These are phyloP conservation scores for Chlorencoelia australis DNA, from an alignment of 2,329 filamentous ascomycete species.

Conservation along the genomic window DNA sequence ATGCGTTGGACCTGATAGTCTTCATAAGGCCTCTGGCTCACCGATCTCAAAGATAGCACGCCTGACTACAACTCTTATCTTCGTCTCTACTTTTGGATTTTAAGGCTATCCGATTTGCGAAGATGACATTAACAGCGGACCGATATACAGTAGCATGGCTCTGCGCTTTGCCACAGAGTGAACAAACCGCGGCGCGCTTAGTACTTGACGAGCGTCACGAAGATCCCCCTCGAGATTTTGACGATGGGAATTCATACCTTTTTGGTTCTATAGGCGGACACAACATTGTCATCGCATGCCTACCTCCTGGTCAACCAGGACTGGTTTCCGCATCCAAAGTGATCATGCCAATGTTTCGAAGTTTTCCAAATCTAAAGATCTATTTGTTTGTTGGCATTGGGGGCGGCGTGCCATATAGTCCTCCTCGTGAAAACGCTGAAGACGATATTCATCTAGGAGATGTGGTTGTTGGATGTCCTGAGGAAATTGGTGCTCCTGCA, in stretches of 20 bases:
- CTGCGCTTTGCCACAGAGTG: constrained; percentile 12
- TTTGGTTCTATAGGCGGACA: constrained; percentile 12
- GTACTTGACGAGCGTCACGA: constrained; percentile 14
- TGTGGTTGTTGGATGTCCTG: constrained; percentile 10
- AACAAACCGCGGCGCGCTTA: constrained; percentile 11
- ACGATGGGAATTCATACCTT: constrained; percentile 12
- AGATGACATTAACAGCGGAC: too few relatives aligned
- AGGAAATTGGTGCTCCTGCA: constrained; percentile 6
- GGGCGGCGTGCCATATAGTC: constrained; percentile 17
- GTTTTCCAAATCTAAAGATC: constrained; percentile 29
- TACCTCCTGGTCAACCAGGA: constrained; percentile 15
- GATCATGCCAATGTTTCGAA: constrained; percentile 19
- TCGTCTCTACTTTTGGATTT: too few relatives aligned
- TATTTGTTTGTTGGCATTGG: constrained; percentile 36
- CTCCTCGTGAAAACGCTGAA: constrained; percentile 6
- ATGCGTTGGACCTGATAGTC: too few relatives aligned
- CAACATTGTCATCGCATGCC: constrained; percentile 16
- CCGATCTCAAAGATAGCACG: too few relatives aligned
- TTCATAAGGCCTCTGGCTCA: too few relatives aligned
- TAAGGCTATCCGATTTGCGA: too few relatives aligned
- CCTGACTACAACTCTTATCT: too few relatives aligned
- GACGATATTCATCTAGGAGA: constrained; percentile 12
- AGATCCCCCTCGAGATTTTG: constrained; percentile 9
- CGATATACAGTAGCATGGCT: constrained; percentile 19
- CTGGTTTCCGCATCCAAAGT: constrained; percentile 27